Conservation (phyloP, 768 basidiomycete genomes). For the Macrolepiota albuminosa region DNA sequence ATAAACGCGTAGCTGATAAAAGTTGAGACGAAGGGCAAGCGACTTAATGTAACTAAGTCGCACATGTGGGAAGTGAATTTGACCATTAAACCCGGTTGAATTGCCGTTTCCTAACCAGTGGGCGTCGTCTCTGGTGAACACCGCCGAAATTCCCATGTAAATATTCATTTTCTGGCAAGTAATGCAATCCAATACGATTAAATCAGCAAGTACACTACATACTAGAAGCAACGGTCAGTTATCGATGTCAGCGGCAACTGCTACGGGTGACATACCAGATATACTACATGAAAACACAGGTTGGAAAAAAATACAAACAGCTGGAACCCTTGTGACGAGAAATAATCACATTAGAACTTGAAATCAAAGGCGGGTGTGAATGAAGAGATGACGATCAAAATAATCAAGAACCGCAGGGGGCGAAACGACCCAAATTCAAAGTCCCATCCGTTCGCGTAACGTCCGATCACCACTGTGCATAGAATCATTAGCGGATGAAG, state of each 20-base stretch:
- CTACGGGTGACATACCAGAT: conserved; percentile 19
- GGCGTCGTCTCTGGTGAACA: not conserved
- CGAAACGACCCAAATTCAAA: conserved; percentile 32
- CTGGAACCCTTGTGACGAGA: not conserved
- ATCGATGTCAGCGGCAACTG: not conserved
- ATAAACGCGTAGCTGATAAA: not conserved
- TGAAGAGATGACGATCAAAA: not conserved
- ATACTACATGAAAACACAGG: conserved; percentile 18
- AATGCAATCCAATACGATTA: not conserved
- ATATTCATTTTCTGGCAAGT: not conserved
- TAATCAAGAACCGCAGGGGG: not conserved
- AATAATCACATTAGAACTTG: not conserved
- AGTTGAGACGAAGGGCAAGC: not conserved
- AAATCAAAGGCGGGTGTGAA: not conserved
- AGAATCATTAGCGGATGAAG: conserved; percentile 20
- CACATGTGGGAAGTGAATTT: not conserved
- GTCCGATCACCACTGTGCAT: conserved; percentile 61
- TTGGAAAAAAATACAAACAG: not conserved
- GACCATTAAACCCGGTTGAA: not conserved
- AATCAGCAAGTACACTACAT: conserved; percentile 15
- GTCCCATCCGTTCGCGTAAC: conserved; percentile 81
- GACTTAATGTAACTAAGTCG: not conserved
- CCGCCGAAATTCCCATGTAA: not conserved
- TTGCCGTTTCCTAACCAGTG: not conserved
- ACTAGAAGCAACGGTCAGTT: conserved; percentile 18